Base-by-base conservation (phyloP, 305 asterid genomes). In the Fraxinus sp. region DNA sequence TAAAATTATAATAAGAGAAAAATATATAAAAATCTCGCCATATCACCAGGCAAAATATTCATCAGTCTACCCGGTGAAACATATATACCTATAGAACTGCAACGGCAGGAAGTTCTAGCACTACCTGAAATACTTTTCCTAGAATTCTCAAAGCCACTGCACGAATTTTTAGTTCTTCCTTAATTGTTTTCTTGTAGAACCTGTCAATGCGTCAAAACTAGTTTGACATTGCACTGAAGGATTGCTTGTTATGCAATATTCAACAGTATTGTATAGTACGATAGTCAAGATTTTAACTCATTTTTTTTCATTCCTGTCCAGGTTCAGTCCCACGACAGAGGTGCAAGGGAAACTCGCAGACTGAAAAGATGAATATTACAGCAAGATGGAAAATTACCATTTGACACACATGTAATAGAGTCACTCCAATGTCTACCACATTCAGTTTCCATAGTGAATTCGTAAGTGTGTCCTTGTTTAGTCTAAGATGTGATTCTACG, bases 371-470 rank as follows among this genome's bases (percentile, higher is more conserved):
- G 68, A 57, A 11, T 20, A 66, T 24, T 4, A 52, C 33, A n/a
- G 32, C 26, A 20, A 11, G 33, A 57, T 13, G 49, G 57, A 73
- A 28, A 37, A 52, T 88, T 86, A 92, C 98, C 95, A 93, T 89
- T 89, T 93, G 99, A 81, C 98, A 95, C 22, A 92, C 98, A 79
- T 93, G 98, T 6, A 91, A 82, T 66, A 94, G 91, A 81, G 97
- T 95, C 10, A 92, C 88, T 88, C 94, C 97, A 79, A 93, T 89
- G 85, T 95, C 97, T 16, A 95, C 97, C 70, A 94, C 97, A 83
- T 95, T 94, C 82, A 95, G 74, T 75, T 95, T 94, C 98, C 99
- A 93, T 13, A 95, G 78, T 3, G 98, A 95, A 84, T 79, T 92
- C 90, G 89, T 94, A 1, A 95, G 92, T 13, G 94, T 85, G 73